Evolutionary conservation across 805 yeast genomes (phyloP).

Genomic region (Yarrowia sp.): DNA sequence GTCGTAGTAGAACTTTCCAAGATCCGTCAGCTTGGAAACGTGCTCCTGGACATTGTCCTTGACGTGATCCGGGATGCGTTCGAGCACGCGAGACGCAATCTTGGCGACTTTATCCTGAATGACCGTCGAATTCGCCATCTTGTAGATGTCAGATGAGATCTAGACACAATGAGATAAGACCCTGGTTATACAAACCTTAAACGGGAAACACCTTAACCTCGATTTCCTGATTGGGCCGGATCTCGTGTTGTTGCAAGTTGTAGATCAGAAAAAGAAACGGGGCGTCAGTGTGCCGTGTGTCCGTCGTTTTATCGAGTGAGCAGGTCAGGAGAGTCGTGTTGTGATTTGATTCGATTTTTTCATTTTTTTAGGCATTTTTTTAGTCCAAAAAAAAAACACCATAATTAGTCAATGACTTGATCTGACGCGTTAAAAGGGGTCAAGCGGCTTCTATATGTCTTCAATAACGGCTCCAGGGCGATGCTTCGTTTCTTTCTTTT

Average conservation of each 20-base stretch:
- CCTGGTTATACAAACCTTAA: not conserved
- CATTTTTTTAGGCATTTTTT: too few relatives aligned
- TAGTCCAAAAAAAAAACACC: too few relatives aligned
- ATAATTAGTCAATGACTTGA: too few relatives aligned
- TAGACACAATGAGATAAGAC: not conserved
- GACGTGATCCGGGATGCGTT: conserved; percentile 9
- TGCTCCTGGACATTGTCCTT: not conserved
- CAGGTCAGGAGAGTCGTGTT: not conserved
- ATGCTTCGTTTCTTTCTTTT: too few relatives aligned
- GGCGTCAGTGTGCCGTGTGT: too few relatives aligned
- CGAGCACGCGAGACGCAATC: conserved; percentile 3
- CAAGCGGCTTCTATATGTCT: too few relatives aligned
- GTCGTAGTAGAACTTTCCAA: not conserved
- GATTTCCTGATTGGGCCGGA: not conserved
- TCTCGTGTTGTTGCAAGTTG: too few relatives aligned
- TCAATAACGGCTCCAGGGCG: too few relatives aligned
- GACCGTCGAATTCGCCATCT: conserved; percentile 1
- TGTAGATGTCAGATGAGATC: not conserved
- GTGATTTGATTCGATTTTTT: not conserved
- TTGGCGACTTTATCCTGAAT: not conserved
- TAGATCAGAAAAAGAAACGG: too few relatives aligned
- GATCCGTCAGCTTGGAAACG: not conserved
- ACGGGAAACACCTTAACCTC: not conserved
- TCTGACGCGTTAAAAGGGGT: too few relatives aligned
- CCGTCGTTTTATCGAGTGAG: too few relatives aligned